Conservation (phyloP, 169 alveolate species). For the Plasmodium gaboni region DNA sequence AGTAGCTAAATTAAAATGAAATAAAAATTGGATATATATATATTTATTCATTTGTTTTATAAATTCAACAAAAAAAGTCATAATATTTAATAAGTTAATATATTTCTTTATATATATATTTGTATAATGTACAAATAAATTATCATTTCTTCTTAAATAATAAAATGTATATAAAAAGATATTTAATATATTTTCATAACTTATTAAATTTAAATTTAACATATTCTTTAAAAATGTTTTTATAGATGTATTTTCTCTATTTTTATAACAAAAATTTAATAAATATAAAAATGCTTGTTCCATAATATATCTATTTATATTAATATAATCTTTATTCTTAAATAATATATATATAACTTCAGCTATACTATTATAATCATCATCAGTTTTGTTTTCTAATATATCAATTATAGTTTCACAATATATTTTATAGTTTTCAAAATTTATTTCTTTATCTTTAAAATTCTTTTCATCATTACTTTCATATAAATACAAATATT, state of each 20-base stretch:
- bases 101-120: constrained; percentile 24
- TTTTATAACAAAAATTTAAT: constrained; percentile 38
- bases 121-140: constrained; percentile 15
- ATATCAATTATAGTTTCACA: constrained; percentile 37
- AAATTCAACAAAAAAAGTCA: constrained; percentile 58
- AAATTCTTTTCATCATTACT: constrained; percentile 41
- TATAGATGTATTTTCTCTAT: constrained; percentile 9
- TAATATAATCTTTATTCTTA: constrained; percentile 30
- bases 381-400: constrained; percentile 41
- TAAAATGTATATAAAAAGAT: constrained; percentile 47
- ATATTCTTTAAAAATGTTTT: constrained; percentile 23
- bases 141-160: constrained; percentile 9
- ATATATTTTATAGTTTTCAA: constrained; percentile 33
- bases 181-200: constrained; percentile 26
- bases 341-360: constrained; percentile 36
- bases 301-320: constrained; percentile 41
- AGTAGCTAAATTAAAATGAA: constrained; percentile 11
- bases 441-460: constrained; percentile 17
- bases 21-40: constrained; percentile 13
- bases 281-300: constrained; percentile 19
- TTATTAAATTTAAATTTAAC: constrained; percentile 35
- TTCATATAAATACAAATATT: constrained; percentile 47
- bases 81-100: constrained; percentile 38
- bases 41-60: constrained; percentile 11
- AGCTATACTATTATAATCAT: background rate